Percentiles rank a stretch among this genome's conserved stretches.
Conservation (phyloP, 2,329 filamentous ascomycete species). For the Penicillium sp. region DNA sequence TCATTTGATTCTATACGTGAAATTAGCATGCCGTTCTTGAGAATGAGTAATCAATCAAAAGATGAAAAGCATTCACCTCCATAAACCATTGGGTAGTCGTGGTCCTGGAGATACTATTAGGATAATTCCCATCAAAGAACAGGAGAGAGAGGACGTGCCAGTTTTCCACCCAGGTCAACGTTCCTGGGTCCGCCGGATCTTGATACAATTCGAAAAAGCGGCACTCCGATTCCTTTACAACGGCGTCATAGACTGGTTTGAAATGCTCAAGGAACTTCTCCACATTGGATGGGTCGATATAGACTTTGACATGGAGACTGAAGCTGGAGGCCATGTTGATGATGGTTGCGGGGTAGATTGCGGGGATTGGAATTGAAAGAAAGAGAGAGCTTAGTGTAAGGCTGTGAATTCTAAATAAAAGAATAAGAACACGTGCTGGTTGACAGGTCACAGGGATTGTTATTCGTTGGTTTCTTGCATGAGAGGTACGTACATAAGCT, state of each 20-base stretch:
- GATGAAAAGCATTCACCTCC: slow-evolving; percentile 10
- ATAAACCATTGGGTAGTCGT: slow-evolving; percentile 34
- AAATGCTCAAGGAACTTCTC: slow-evolving; percentile 35
- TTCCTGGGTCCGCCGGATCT: slow-evolving; percentile 38
- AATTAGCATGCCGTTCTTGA: not conserved
- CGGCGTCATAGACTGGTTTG: slow-evolving; percentile 42
- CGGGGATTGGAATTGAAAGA: not conserved
- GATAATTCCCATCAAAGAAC: not conserved
- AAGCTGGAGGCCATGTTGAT: slow-evolving; percentile 1
- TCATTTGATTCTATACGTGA: slow-evolving; percentile 33
- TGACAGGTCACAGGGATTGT: too few species aligned
- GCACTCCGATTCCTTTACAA: slow-evolving; percentile 46
- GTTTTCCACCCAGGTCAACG: slow-evolving; percentile 44
- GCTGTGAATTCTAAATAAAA: not conserved
- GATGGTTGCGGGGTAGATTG: not conserved
- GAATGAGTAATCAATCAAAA: too few species aligned
- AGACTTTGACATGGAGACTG: slow-evolving; percentile 24
- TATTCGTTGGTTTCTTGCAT: too few species aligned
- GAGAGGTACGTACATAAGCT: too few species aligned
- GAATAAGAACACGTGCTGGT: not conserved
- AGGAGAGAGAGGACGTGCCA: slow-evolving; percentile 29
- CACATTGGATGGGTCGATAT: slow-evolving; percentile 27
- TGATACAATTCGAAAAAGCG: slow-evolving; percentile 48
- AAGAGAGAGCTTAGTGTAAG: not conserved
- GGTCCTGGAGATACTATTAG: slow-evolving; percentile 11